Base-by-base conservation (phyloP, 441 rosid species). In the Jatropha multifida region DNA sequence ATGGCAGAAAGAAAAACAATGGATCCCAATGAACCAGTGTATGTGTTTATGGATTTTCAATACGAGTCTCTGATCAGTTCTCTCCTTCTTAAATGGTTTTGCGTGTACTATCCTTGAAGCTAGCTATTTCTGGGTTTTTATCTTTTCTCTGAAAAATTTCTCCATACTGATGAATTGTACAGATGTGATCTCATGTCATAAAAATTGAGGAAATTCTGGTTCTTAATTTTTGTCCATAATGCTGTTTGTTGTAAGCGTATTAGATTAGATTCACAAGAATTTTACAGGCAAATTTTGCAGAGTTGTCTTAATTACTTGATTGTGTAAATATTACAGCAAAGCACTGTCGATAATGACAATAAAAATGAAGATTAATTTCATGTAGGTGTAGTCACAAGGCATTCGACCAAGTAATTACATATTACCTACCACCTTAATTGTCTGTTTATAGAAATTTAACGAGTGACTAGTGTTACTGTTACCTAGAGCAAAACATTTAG, bases 1-100 rank as follows among this genome's bases (percentile, higher is more conserved):
- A 40, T 66, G 85, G 74, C 72, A 86, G 94, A 78, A 89, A 90
- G 80, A 91, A 80, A 81, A 88, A 75, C 79, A 9, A 78, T 44
- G 56, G 70, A 65, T 75, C 90, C 38, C 68, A 82, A 74, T 76
- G 70, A 80, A 69, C 41, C 7, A 23, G 12, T 55, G 32, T 18
- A 26, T 8, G 9, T 26, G 51, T 18, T 38, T n/a, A 20, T 10
- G 17, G 55, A 40, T 58, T 42, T 44, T 37, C 46, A 49, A 49
- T 32, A 63, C 32, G 7, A 7, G 5, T 73, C 37, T 44, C 58
- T 37, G 46, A 49, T 61, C 10, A 72, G 52, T 51, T 41, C 40
- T 7, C 27, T 12, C 37, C 0, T 76, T 54, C 44, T 44, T 49
- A 20, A 23, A 60, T 60, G 48, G 64, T 73, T 75, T 68, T 41